Evolutionary conservation across 345 rosid genomes (phyloP).

Genomic region (Physaria fendleri): DNA sequence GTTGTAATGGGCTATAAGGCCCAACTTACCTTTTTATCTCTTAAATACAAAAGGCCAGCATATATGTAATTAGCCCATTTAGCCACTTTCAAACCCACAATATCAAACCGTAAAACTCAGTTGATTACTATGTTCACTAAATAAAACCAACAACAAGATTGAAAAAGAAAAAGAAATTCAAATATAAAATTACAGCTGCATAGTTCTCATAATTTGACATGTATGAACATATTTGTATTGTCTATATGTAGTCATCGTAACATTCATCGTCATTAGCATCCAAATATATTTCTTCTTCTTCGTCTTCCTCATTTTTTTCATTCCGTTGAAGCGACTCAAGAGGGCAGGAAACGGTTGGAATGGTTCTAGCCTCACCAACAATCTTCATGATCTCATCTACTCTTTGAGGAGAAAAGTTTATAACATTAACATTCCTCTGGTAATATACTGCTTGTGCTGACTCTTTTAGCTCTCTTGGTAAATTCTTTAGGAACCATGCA

Average conservation of each 20-base stretch:
- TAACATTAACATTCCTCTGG: constrained; percentile 15
- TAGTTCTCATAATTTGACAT: constrained; percentile 28
- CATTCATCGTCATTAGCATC: constrained; percentile 46
- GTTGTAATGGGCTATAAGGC: no score
- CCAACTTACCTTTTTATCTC: no score
- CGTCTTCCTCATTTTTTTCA: constrained; percentile 36
- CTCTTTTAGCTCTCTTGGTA: constrained; percentile 51
- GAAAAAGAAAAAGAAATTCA: constrained; percentile 23
- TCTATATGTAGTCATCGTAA: constrained; percentile 6
- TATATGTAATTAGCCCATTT: no score
- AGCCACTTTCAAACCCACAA: no score
- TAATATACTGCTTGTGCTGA: constrained; percentile 35
- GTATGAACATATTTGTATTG: not conserved
- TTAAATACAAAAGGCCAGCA: no score
- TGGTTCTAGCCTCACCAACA: constrained; percentile 59
- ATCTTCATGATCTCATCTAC: constrained; percentile 55
- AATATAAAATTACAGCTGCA: constrained; percentile 59
- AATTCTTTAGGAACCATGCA: constrained; percentile 65
- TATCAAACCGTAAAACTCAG: no score
- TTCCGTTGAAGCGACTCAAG: constrained; percentile 3
- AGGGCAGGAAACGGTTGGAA: constrained; percentile 2
- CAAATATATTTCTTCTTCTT: constrained; percentile 44
- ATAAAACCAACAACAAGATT: not conserved
- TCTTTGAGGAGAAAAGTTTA: constrained; percentile 43
- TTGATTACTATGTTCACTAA: not conserved